These are phyloP conservation scores for Clonostachys solani DNA, from an alignment of 2,329 filamentous ascomycete species.

Conservation along the genomic window DNA sequence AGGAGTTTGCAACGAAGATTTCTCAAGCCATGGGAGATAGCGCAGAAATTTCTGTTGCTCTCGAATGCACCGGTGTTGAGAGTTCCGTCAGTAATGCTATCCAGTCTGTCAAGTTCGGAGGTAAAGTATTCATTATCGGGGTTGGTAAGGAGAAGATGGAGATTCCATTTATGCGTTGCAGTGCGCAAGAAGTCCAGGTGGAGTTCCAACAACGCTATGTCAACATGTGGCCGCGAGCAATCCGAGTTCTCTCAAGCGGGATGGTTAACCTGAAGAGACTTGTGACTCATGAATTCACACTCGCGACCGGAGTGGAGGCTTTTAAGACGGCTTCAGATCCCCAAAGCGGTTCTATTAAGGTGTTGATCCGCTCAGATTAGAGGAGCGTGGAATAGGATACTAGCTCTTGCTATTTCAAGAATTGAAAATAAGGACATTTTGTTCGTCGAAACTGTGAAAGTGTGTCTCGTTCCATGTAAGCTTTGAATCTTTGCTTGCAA, in stretches of 20 bases:
- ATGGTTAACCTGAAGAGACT: conserved; percentile 77
- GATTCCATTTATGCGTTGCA: conserved; percentile 75
- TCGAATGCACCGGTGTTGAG: conserved; percentile 65
- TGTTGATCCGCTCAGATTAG: conserved; percentile 62
- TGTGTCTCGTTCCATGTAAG: too few relatives aligned
- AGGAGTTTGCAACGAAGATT: conserved; percentile 1
- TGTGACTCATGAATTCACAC: conserved; percentile 82
- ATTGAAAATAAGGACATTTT: too few relatives aligned
- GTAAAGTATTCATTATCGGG: conserved; percentile 59
- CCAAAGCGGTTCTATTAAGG: conserved; percentile 94
- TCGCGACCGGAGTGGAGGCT: conserved; percentile 85
- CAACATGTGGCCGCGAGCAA: conserved; percentile 95
- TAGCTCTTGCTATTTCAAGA: too few relatives aligned
- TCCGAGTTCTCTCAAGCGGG: conserved; percentile 79
- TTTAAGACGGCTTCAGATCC: conserved; percentile 87
- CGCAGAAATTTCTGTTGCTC: conserved; percentile 56
- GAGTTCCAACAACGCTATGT: conserved; percentile 96
- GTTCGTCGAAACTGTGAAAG: too few relatives aligned
- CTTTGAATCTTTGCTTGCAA: too few relatives aligned
- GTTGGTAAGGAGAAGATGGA: conserved; percentile 80
- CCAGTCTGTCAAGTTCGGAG: conserved; percentile 52
- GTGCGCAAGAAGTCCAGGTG: conserved; percentile 86
- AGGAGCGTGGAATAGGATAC: too few relatives aligned
- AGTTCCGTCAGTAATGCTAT: conserved; percentile 56
- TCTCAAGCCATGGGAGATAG: conserved; percentile 42